phyloP scores from a whole-genome alignment of 2,329 filamentous ascomycete genomes.

The Aspergillus sp. region DNA sequence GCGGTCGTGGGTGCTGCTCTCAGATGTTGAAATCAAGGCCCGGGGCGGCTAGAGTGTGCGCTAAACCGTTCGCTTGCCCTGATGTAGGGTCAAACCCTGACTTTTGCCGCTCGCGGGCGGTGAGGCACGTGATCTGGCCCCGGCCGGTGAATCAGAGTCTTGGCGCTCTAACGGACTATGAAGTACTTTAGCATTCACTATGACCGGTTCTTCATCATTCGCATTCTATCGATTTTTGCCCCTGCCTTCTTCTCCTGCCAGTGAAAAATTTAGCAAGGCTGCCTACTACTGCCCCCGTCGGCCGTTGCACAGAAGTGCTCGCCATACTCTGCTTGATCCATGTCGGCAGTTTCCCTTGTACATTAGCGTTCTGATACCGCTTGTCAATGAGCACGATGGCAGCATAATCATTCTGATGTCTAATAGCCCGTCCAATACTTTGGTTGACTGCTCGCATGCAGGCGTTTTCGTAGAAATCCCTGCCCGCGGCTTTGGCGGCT shows the following conservation, averaged over 20 bases:
- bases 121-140: constrained; percentile 2
- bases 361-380: constrained; percentile 71
- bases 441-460: constrained; percentile 98
- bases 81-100: constrained; percentile 32
- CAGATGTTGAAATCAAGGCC: constrained; percentile 39
- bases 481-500: constrained; percentile 53
- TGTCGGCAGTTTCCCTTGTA: constrained; percentile 75
- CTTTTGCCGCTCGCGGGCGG: constrained; percentile 6
- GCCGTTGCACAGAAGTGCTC: constrained; percentile 19
- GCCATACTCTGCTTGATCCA: constrained; percentile 78
- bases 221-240: neutral
- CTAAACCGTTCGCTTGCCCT: constrained; percentile 39
- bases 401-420: constrained; percentile 85
- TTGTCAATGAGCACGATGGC: constrained; percentile 82
- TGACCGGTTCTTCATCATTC: neutral
- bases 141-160: neutral
- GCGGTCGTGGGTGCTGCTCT: constrained; percentile 31
- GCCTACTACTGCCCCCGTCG: constrained; percentile 27
- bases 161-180: no score
- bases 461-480: constrained; percentile 88
- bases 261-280: constrained; percentile 36
- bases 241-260: constrained; percentile 2
- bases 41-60: constrained; percentile 37
- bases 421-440: constrained; percentile 87
- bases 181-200: no score